These are phyloP conservation scores for Trametes cinnabarina DNA, from an alignment of 768 basidiomycete genomes.

Conservation along the genomic window DNA sequence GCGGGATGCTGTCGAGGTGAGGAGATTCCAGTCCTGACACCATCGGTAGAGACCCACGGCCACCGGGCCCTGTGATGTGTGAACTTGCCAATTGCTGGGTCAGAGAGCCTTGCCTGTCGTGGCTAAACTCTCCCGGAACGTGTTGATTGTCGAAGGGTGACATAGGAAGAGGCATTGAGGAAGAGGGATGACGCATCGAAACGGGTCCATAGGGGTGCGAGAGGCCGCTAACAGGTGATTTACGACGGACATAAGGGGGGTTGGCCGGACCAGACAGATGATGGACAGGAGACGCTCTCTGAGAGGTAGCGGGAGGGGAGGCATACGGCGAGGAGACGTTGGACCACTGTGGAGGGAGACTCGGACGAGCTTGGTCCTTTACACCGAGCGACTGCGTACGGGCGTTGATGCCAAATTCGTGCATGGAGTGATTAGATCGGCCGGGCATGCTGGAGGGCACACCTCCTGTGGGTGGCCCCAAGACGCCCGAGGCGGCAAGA, in stretches of 20 bases:
- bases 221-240: conserved; percentile 40
- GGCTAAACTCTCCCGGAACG: conserved; percentile 15
- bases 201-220: conserved; percentile 14
- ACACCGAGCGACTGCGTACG: conserved; percentile 17
- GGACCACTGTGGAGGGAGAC: conserved; percentile 20
- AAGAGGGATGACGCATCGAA: conserved; percentile 20
- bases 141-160: conserved; percentile 17
- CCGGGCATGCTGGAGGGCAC: conserved; percentile 40
- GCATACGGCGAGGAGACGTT: conserved; percentile 27
- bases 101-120: conserved; percentile 23
- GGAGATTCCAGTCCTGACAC: conserved; percentile 14
- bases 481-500: conserved; percentile 57
- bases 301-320: conserved; percentile 33
- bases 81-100: conserved; percentile 17
- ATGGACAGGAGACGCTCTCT: conserved; percentile 65
- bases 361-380: conserved; percentile 22
- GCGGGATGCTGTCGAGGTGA: conserved; percentile 17
- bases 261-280: conserved; percentile 31
- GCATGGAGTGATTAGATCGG: conserved; percentile 34
- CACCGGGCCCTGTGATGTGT: conserved; percentile 9
- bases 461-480: conserved; percentile 40
- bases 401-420: conserved; percentile 22
- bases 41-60: conserved; percentile 11
- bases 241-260: conserved; percentile 27
- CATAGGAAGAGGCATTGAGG: conserved; percentile 19